Evolutionary conservation across 2,329 filamentous ascomycete species (phyloP), one percentile per base, ranked within the genome.

Genomic region (Cordyceps cateniannulata): DNA sequence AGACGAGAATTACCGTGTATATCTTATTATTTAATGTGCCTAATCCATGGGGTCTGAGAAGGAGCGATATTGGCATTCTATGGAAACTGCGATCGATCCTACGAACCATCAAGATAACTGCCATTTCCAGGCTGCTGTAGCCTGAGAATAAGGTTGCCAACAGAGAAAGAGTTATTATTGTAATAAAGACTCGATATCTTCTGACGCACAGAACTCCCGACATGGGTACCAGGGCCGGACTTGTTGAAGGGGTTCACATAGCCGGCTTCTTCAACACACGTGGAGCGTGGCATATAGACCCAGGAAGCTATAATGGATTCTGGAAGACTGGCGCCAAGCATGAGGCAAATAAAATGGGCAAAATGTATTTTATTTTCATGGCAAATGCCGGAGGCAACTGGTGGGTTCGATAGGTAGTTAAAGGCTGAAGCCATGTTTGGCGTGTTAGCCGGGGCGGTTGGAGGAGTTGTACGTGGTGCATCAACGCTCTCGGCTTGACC

Each of bases 201-300:
- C 32, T 12, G 14, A n/a, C n/a, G 32, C 3, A 35, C 8, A 12
- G 7, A 35, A 35, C 3, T 35, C 32, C 14, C 25, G 12, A 8
- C 20, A 25, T 27, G 55, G 53, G 29, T 48, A 59, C 35, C 38
- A 51, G 32, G 12, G 22, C 44, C 20, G 20, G 38, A 27, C 24
- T 38, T 40, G 14, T 25, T 27, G 22, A 57, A 9, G 18, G 9
- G 29, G 47, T 24, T 59, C 18, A 25, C 16, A 51, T 32, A 18
- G 22, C 47, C n/a, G 55, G 14, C 55, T 44, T 59, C 55, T 59
- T 59, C 55, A 59, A 47, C 55, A 48, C 55, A 59, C 55, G 55
- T 57, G 54, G 54, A 49, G 45, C 40, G 22, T 50, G 24, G 38
- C 12, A 27, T 50, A 59, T 51, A 51, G 35, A 16, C 32, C 25